Evolutionary conservation across 257 asterid species (phyloP).

Genomic region (Plantago major): DNA sequence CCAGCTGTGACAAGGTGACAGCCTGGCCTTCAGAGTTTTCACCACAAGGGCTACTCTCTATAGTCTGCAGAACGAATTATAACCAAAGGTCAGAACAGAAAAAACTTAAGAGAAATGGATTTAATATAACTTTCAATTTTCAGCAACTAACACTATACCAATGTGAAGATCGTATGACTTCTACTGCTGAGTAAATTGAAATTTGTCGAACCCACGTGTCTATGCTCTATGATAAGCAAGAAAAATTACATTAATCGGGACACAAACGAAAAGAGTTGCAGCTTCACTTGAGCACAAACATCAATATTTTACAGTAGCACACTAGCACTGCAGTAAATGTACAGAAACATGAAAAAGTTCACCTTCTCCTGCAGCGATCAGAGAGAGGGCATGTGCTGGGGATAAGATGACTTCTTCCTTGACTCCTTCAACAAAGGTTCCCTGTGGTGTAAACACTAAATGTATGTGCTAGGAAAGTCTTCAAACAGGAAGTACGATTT

Average conservation of each 20-base stretch:
- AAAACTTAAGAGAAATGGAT: constrained; percentile 16
- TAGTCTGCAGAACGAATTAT: constrained; percentile 54
- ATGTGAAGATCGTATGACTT: constrained; percentile 98
- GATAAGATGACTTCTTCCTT: constrained; percentile 97
- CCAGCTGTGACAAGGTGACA: constrained; percentile 94
- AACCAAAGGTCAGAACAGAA: constrained; percentile 19
- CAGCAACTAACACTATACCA: constrained; percentile 48
- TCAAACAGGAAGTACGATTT: background rate
- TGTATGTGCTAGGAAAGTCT: constrained; percentile 8
- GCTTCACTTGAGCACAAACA: constrained; percentile 4
- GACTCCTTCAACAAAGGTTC: constrained; percentile 94
- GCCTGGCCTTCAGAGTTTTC: constrained; percentile 86
- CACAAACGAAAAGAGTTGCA: constrained; percentile 4
- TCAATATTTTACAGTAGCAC: constrained; percentile 1
- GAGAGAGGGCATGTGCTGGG: constrained; percentile 98
- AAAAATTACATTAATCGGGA: background rate
- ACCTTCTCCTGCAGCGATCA: constrained; percentile 99
- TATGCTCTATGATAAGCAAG: constrained; percentile 68
- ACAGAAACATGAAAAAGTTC: constrained; percentile 13
- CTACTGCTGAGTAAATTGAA: constrained; percentile 98
- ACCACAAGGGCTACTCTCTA: constrained; percentile 97
- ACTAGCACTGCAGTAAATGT: constrained; percentile 1
- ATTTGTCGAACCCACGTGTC: constrained; percentile 99
- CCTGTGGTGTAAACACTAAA: constrained; percentile 38
- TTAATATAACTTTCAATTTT: constrained; percentile 9